Evolutionary conservation across 1,284 basidiomycete species (phyloP).

Genomic region (Ganoderma lucidum): DNA sequence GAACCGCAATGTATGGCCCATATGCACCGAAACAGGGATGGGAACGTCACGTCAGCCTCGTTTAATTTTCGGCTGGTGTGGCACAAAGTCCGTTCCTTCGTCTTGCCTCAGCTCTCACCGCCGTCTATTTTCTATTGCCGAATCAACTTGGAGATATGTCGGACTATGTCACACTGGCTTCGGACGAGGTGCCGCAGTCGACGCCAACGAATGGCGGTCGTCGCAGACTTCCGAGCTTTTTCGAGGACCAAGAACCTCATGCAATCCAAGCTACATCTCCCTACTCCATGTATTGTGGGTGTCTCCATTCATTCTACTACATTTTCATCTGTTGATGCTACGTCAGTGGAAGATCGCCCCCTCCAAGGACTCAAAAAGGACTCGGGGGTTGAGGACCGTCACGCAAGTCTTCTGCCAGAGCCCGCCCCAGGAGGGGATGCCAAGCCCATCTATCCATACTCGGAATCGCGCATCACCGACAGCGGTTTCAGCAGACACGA

Average conservation of each 20-base stretch:
- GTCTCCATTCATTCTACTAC: background rate
- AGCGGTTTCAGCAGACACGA: slow-evolving; percentile 52
- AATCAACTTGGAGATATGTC: background rate
- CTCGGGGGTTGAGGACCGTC: background rate
- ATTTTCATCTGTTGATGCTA: background rate
- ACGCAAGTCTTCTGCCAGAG: background rate
- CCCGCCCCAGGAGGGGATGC: background rate
- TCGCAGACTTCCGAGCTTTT: slow-evolving; percentile 6
- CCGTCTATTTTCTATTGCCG: background rate
- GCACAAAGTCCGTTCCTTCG: background rate
- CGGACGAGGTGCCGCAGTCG: background rate
- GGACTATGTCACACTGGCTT: too few species aligned
- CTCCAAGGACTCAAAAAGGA: background rate
- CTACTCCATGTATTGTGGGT: background rate
- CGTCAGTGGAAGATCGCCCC: background rate
- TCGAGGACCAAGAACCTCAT: background rate
- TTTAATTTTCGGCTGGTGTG: background rate
- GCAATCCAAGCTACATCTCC: background rate
- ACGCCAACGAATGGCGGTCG: background rate
- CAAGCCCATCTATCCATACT: background rate
- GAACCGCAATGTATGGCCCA: background rate
- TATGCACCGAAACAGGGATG: background rate
- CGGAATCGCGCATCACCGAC: slow-evolving; percentile 3
- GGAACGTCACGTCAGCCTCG: slow-evolving; percentile 5
- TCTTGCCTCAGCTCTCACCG: background rate